A percentile compares a stretch with the other conserved stretches of the same genome.
Evolutionary conservation across 2,329 filamentous ascomycete species (phyloP).

Genomic region (Cladophialophora chaetospira): DNA sequence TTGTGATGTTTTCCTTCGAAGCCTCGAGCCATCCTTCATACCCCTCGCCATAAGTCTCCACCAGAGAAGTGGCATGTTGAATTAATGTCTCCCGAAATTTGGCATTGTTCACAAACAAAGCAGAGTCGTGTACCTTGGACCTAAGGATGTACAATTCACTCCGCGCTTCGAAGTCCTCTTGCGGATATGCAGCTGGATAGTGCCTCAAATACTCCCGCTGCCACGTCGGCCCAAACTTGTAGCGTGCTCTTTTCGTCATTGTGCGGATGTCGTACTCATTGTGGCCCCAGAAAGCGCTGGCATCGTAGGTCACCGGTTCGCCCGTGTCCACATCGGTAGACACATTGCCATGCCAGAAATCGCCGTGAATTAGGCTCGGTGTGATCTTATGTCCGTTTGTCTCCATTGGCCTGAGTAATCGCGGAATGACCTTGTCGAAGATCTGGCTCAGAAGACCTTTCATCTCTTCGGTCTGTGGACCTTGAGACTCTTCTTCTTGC

Average conservation of each 20-base stretch:
- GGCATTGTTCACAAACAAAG: background rate
- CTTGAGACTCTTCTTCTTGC: background rate
- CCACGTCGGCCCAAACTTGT: too few relatives aligned
- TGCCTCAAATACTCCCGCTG: background rate
- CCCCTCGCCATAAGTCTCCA: background rate
- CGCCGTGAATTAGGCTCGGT: slow-evolving; percentile 37
- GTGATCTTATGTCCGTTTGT: slow-evolving; percentile 35
- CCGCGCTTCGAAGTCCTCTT: slow-evolving; percentile 36
- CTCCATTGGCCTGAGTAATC: slow-evolving; percentile 40
- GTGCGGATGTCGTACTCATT: background rate
- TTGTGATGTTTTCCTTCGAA: background rate
- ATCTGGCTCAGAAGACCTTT: too few relatives aligned
- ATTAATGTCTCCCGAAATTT: background rate
- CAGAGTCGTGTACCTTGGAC: background rate
- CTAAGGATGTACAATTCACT: slow-evolving; percentile 35
- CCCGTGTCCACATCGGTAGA: slow-evolving; percentile 16
- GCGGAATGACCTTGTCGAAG: slow-evolving; percentile 38
- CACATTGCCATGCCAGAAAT: slow-evolving; percentile 39
- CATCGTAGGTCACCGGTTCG: slow-evolving; percentile 20
- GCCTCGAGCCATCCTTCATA: background rate
- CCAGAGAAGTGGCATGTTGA: background rate
- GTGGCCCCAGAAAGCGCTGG: background rate
- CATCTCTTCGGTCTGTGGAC: slow-evolving; percentile 8
- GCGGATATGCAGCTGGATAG: slow-evolving; percentile 22
- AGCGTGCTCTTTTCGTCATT: background rate